These are phyloP conservation scores for Cercospora nicotianae DNA, from an alignment of 2,329 filamentous ascomycete genomes.

Conservation along the genomic window DNA sequence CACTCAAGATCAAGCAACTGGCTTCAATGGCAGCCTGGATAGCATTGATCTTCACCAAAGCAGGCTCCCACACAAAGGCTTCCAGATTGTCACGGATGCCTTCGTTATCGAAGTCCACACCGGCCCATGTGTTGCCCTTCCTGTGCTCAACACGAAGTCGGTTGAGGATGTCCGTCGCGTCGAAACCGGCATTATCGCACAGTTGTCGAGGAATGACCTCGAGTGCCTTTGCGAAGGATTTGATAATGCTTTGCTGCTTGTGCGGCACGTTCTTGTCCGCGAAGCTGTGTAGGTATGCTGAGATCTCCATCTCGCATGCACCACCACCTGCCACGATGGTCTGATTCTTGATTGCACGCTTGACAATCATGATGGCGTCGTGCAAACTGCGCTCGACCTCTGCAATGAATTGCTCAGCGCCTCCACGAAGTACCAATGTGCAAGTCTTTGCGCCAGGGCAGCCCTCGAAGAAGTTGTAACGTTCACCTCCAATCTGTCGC, in stretches of 20 bases:
- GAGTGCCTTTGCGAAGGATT: slow-evolving; percentile 94
- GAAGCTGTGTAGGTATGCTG: slow-evolving; percentile 86
- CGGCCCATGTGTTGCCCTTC: slow-evolving; percentile 89
- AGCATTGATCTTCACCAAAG: slow-evolving; percentile 93
- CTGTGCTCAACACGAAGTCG: slow-evolving; percentile 93
- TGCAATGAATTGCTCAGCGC: slow-evolving; percentile 98
- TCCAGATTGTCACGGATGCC: slow-evolving; percentile 93
- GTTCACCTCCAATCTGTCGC: slow-evolving; percentile 93
- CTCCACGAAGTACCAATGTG: slow-evolving; percentile 90
- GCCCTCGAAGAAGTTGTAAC: slow-evolving; percentile 97
- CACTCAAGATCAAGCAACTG: slow-evolving; percentile 88
- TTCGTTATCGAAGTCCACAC: slow-evolving; percentile 91
- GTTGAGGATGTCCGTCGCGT: slow-evolving; percentile 97
- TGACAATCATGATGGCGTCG: slow-evolving; percentile 99
- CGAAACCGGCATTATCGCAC: slow-evolving; percentile 98
- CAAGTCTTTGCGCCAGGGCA: slow-evolving; percentile 96
- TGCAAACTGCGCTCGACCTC: slow-evolving; percentile 97
- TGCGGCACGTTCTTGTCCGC: slow-evolving; percentile 89
- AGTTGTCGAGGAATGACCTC: slow-evolving; percentile 96
- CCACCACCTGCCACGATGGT: slow-evolving; percentile 94
- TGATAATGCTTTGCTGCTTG: slow-evolving; percentile 97
- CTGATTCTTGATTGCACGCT: slow-evolving; percentile 93
- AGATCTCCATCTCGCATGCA: slow-evolving; percentile 94
- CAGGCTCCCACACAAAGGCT: slow-evolving; percentile 95
- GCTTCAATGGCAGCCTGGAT: slow-evolving; percentile 95